These are phyloP conservation scores for Dunaliella primolecta DNA, from an alignment of 139 green algal species.

Conservation along the genomic window DNA sequence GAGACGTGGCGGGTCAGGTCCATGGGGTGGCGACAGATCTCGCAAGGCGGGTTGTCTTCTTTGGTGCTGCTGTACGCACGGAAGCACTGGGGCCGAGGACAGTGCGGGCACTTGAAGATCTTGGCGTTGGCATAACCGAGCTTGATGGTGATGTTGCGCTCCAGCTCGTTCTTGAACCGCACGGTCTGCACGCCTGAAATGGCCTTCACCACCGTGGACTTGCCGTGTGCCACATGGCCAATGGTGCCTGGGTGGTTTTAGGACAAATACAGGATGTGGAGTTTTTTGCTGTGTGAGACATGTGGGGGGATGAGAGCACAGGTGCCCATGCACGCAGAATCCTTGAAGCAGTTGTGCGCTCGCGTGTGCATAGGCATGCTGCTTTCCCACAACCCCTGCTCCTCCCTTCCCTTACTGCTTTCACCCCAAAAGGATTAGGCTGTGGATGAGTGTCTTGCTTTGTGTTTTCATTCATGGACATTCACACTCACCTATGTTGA, in stretches of 20 bases:
- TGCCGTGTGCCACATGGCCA: conserved; percentile 98
- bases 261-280: neutral
- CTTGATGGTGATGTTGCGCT: conserved; percentile 99
- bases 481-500: conserved; percentile 95
- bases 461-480: too few relatives aligned
- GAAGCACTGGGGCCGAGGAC: conserved; percentile 84
- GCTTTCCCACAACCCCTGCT: too few relatives aligned
- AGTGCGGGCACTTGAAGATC: conserved; percentile 91
- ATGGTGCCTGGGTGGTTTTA: conserved; percentile 86
- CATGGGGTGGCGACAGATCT: conserved; percentile 70
- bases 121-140: conserved; percentile 99
- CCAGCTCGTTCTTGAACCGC: conserved; percentile 99
- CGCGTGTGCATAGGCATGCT: too few relatives aligned
- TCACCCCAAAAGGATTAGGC: too few relatives aligned
- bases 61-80: conserved; percentile 87
- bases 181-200: conserved; percentile 99
- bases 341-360: too few relatives aligned
- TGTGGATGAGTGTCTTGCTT: too few relatives aligned
- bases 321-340: too few relatives aligned
- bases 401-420: too few relatives aligned
- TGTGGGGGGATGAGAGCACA: too few relatives aligned
- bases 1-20: conserved; percentile 93
- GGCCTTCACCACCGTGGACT: conserved; percentile 99
- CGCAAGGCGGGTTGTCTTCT: conserved; percentile 70
- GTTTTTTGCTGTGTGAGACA: too few relatives aligned